Conservation (phyloP, 2,329 filamentous ascomycete genomes). For the Calonectria naviculata region DNA sequence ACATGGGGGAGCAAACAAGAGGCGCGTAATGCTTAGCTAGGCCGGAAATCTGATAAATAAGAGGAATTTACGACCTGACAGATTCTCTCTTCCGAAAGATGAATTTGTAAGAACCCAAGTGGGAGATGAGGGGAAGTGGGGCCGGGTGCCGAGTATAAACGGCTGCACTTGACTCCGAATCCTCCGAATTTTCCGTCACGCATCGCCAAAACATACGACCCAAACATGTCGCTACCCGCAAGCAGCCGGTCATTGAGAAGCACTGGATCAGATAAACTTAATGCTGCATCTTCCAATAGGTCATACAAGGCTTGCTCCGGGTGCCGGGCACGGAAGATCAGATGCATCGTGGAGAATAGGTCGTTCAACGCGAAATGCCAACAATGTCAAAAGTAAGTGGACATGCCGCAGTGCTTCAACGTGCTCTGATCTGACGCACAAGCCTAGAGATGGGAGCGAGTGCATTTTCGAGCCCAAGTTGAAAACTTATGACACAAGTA, state of each 20-base stretch:
- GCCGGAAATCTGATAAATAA: too few relatives aligned
- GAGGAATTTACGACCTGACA: too few relatives aligned
- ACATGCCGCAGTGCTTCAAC: not conserved
- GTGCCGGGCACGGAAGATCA: not conserved
- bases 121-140: not conserved
- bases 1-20: too few relatives aligned
- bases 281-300: not conserved
- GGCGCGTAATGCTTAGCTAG: too few relatives aligned
- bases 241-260: not conserved
- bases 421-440: not conserved
- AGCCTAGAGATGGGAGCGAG: not conserved
- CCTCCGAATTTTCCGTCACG: not conserved
- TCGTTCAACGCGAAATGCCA: not conserved
- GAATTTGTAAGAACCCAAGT: not conserved
- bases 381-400: not conserved
- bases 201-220: not conserved
- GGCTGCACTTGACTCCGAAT: not conserved
- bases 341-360: not conserved
- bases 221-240: not conserved
- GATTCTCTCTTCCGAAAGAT: too few relatives aligned
- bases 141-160: not conserved
- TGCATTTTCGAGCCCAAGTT: not conserved
- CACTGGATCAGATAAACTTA: not conserved
- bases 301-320: not conserved
- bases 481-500: not conserved